These are phyloP conservation scores for Eustoma russellianum DNA, from an alignment of 257 asterid genomes.

Conservation along the genomic window DNA sequence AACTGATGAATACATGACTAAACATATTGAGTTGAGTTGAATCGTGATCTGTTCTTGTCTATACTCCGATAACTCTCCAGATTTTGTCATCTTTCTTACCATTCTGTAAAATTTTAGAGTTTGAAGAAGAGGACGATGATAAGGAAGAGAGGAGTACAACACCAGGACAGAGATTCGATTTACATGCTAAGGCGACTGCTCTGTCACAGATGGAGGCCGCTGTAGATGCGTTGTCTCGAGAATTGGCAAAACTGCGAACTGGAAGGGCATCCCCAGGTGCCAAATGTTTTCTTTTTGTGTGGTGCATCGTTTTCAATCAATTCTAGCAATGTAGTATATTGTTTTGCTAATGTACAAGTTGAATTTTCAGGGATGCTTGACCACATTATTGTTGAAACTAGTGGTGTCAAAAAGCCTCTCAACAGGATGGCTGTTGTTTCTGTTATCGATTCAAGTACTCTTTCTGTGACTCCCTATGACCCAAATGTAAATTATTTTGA, in stretches of 20 bases:
- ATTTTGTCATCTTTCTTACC: conserved; percentile 1
- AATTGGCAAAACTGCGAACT: conserved; percentile 72
- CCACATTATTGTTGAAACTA: conserved; percentile 79
- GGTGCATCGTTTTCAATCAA: background rate
- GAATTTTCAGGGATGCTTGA: conserved; percentile 77
- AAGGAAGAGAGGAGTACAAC: conserved; percentile 13
- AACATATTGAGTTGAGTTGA: background rate
- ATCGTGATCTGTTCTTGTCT: background rate
- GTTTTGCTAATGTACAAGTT: background rate
- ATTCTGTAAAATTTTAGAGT: conserved; percentile 15
- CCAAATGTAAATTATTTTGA: conserved; percentile 41
- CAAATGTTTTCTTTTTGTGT: background rate
- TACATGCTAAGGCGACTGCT: conserved; percentile 41
- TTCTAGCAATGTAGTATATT: background rate
- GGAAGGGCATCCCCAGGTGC: conserved; percentile 88
- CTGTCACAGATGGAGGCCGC: conserved; percentile 77
- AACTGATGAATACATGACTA: too few relatives aligned
- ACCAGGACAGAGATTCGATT: conserved; percentile 33
- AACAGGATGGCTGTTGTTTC: conserved; percentile 87
- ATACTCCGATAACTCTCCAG: background rate
- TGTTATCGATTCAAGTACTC: conserved; percentile 77
- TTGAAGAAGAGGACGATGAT: conserved; percentile 31
- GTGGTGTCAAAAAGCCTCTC: conserved; percentile 66
- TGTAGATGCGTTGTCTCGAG: conserved; percentile 74
- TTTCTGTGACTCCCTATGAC: conserved; percentile 76